Evolutionary conservation across 2,329 filamentous ascomycete genomes (phyloP), one percentile per base, ranked within the genome.

Genomic region (Neofusicoccum parvum): DNA sequence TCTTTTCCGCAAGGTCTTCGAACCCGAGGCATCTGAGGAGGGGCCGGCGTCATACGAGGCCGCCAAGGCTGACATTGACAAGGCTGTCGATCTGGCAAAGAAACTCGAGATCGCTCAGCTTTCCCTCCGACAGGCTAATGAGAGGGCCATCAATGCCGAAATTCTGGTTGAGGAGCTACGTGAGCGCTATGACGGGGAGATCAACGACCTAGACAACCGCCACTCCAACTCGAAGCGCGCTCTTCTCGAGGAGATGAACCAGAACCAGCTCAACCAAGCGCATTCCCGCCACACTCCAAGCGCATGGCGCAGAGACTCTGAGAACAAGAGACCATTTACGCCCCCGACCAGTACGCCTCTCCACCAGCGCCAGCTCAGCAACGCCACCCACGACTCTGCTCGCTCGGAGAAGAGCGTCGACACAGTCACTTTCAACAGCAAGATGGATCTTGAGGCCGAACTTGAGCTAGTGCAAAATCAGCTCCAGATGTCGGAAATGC

Each of bases 381-480:
- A 88, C 69, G 87, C 89, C 43, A 60, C 56, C 5, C 32, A 60
- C 43, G 92, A 96, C 73, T 96, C 94, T 41, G 88, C 87, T 66
- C 88, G 90, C 46, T 97, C 94, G 2, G 94, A 98, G 74, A 87
- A 88, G 65, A 97, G 92, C 0, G 87, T 90, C 27, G 94, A 97
- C 75, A 91, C 92, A 15, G 82, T 93, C 48, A 90, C 89, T 70
- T 92, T 92, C 79, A 94, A 95, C 80, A 92, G 90, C 73, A 89
- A 90, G 45, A 94, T 96, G 89, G 94, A 98, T 74, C 82, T 96
- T 67, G 95, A 94, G 73, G 87, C 92, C 3, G 94, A 98, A 72
- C 84, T 97, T 12, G 94, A 98, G 75, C 89, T 96, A 77, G 85
- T 97, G 32, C 94, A 97, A 75, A 97, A 96, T 75, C 92, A 97